Evolutionary conservation across 2,329 filamentous ascomycete genomes (phyloP).

Genomic region (Botrytis tulipae): DNA sequence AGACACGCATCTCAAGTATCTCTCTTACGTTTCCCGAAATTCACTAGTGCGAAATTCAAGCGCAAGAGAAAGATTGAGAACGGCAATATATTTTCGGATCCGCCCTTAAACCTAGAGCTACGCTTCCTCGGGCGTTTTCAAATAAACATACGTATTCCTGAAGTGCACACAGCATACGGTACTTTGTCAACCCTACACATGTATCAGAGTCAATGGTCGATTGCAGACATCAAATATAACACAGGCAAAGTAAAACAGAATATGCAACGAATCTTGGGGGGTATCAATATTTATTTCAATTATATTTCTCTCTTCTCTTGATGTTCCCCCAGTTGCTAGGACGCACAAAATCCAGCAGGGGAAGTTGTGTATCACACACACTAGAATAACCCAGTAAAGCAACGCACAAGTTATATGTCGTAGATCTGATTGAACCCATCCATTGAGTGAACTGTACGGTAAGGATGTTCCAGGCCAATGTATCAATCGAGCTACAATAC

Average conservation of each 20-base stretch:
- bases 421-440: not conserved
- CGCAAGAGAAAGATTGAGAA: not conserved
- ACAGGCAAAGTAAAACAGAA: not conserved
- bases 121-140: not conserved
- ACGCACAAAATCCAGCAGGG: not conserved
- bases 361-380: not conserved
- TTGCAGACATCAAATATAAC: not conserved
- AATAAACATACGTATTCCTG: not conserved
- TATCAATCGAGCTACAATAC: not conserved
- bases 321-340: not conserved
- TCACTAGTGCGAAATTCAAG: not conserved
- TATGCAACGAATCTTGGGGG: not conserved
- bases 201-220: not conserved
- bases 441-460: not conserved
- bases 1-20: too few species aligned
- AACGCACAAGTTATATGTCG: not conserved
- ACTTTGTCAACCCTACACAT: not conserved
- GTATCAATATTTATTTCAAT: slow-evolving; percentile 10
- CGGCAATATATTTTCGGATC: not conserved
- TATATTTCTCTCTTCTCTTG: not conserved
- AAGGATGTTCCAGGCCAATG: not conserved
- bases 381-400: not conserved
- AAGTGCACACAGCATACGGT: not conserved
- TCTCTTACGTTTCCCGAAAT: not conserved
- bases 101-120: not conserved